Evolutionary conservation across 768 basidiomycete genomes (phyloP).

Genomic region (Auriscalpium orientale): DNA sequence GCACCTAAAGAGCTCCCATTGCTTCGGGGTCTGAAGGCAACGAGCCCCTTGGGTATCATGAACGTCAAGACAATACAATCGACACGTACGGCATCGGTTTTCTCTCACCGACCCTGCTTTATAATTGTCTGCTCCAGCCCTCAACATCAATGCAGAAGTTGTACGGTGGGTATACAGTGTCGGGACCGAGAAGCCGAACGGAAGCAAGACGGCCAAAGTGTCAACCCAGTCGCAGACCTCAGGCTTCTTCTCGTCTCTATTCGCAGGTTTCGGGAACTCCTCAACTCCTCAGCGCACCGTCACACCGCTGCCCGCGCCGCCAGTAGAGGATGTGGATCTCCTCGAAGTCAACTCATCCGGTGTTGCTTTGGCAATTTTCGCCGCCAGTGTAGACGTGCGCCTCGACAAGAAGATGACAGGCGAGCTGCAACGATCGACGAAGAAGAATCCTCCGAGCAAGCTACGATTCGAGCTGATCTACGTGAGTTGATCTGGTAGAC

Average conservation of each 20-base stretch:
- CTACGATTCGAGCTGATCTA: slow-evolving; percentile 83
- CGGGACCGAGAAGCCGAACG: slow-evolving; percentile 50
- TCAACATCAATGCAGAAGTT: slow-evolving; percentile 77
- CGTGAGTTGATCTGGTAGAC: slow-evolving; percentile 31
- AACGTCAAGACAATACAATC: slow-evolving; percentile 53
- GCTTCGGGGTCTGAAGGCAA: slow-evolving; percentile 47
- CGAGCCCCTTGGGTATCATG: slow-evolving; percentile 60
- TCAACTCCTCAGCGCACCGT: slow-evolving; percentile 23
- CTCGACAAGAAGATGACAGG: slow-evolving; percentile 56
- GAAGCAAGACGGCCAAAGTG: slow-evolving; percentile 11
- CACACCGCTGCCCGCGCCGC: slow-evolving; percentile 26
- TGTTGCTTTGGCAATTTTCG: slow-evolving; percentile 57
- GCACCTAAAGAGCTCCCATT: slow-evolving; percentile 41
- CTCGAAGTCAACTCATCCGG: slow-evolving; percentile 38
- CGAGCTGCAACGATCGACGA: slow-evolving; percentile 85
- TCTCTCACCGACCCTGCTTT: slow-evolving; percentile 1
- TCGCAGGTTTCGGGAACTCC: slow-evolving; percentile 25
- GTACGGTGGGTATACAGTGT: slow-evolving; percentile 70
- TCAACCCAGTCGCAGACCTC: slow-evolving; percentile 21
- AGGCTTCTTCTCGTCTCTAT: slow-evolving; percentile 34
- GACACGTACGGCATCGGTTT: slow-evolving; percentile 39
- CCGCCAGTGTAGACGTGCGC: slow-evolving; percentile 56
- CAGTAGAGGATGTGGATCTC: slow-evolving; percentile 19
- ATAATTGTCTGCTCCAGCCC: slow-evolving; percentile 32
- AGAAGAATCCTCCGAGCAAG: slow-evolving; percentile 81